A percentile compares a stretch with the other conserved stretches of the same genome.
These are phyloP conservation scores for Dalbergia cochinchinensis DNA, from an alignment of 306 rosid species.

Conservation along the genomic window DNA sequence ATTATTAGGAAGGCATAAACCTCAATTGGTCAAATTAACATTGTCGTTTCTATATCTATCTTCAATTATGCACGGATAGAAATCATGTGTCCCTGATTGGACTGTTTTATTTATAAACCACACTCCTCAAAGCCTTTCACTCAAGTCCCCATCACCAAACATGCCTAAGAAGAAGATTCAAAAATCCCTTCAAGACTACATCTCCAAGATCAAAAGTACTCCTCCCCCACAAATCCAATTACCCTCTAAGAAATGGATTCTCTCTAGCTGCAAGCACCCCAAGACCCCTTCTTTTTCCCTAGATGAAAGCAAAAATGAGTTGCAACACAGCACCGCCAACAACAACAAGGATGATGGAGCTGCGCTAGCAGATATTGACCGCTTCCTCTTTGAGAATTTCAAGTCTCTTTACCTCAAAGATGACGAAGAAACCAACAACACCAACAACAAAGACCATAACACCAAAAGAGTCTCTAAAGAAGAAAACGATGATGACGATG, in stretches of 20 bases:
- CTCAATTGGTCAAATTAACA: conserved; percentile 5
- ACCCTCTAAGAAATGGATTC: conserved; percentile 70
- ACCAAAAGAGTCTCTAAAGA: background rate
- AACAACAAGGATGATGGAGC: conserved; percentile 55
- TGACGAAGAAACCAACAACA: conserved; percentile 20
- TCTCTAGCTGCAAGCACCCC: conserved; percentile 64
- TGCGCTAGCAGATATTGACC: conserved; percentile 70
- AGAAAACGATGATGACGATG: background rate
- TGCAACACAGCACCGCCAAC: background rate
- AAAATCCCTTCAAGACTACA: conserved; percentile 56
- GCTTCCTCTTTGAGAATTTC: conserved; percentile 80
- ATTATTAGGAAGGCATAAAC: background rate
- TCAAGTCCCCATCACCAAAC: background rate
- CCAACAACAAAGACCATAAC: background rate
- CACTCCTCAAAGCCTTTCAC: conserved; percentile 11
- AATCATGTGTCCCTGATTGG: background rate
- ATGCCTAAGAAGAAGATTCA: conserved; percentile 72
- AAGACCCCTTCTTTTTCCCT: conserved; percentile 68
- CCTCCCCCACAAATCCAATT: conserved; percentile 45
- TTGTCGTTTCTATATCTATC: background rate
- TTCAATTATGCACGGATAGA: too few species aligned
- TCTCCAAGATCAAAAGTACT: conserved; percentile 59
- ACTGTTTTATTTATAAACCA: conserved; percentile 41
- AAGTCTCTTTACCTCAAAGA: conserved; percentile 63
- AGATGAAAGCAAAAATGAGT: conserved; percentile 25